These are phyloP conservation scores for Cladosporium phlei DNA, from an alignment of 2,329 filamentous ascomycete genomes.

Conservation along the genomic window DNA sequence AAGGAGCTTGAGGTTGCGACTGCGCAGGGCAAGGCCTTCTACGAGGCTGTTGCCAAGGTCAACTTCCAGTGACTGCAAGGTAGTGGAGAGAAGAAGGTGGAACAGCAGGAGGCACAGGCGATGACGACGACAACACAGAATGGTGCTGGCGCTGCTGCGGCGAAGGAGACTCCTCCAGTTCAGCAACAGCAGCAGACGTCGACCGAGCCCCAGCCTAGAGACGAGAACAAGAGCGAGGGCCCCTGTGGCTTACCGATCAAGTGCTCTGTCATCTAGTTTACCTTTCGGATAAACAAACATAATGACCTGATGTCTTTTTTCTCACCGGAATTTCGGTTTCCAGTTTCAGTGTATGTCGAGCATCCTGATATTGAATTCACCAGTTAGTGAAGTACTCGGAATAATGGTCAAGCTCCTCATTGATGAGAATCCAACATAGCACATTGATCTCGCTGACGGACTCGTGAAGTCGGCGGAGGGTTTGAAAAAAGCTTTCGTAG, in stretches of 20 bases:
- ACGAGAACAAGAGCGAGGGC: slow-evolving; percentile 55
- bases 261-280: slow-evolving; percentile 66
- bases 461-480: too few relatives aligned
- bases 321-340: too few relatives aligned
- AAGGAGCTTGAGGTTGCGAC: slow-evolving; percentile 75
- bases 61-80: slow-evolving; percentile 72
- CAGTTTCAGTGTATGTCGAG: too few relatives aligned
- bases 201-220: slow-evolving; percentile 30
- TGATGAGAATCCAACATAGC: too few relatives aligned
- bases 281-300: too few relatives aligned
- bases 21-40: slow-evolving; percentile 82
- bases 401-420: too few relatives aligned
- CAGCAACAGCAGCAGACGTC: slow-evolving; percentile 29
- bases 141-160: slow-evolving; percentile 11
- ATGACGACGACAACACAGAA: background rate
- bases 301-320: too few relatives aligned
- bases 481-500: too few relatives aligned
- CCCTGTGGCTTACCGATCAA: slow-evolving; percentile 75
- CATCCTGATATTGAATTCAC: too few relatives aligned
- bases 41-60: slow-evolving; percentile 67
- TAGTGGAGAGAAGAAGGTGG: slow-evolving; percentile 35
- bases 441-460: too few relatives aligned
- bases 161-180: slow-evolving; percentile 10
- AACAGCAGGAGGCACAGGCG: too few relatives aligned
- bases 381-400: too few relatives aligned